Evolutionary conservation across 306 rosid genomes (phyloP), one percentile per base, ranked within the genome.

Genomic region (Cucurbita pepo): DNA sequence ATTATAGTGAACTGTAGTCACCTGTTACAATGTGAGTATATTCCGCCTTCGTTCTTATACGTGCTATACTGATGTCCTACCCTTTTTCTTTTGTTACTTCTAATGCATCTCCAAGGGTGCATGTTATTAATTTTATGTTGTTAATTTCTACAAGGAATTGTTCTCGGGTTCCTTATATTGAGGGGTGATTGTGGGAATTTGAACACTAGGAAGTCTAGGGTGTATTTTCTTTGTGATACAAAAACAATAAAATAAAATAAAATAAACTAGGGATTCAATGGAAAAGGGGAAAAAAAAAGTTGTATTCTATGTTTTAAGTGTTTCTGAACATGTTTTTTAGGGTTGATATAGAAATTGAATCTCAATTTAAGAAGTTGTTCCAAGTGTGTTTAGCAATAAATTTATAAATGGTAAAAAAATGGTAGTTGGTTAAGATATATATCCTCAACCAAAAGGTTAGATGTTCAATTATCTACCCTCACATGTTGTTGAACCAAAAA

Each of bases 1-100:
- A 94, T 81, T 94, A 94, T 77, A 94, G 99, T 50, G 99, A 94
- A 76, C 92, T 94, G 80, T 94, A 90, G 86, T 81, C 81, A 34
- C 44, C n/a, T 75, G 77, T 64, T 66, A 72, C 75, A 71, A 74
- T 54, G 96, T 85, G 80, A 89, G 97, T 82, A 72, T 75, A 78
- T 60, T 71, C 69, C 65, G 74, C 64, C 69, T 60, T 73, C 53
- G 34, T 45, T 57, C 44, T 43, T 73, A 13, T 41, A 22, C 6
- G 5, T 57, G 56, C 2, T 2, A 38, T 40, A 10, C 22, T 56
- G 19, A 10, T 11, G 67, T 43, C 6, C 75, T 72, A 72, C 30
- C 30, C n/a, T n/a, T 47, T 19, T 40, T 62, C 10, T 40, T 38
- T 69, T 48, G 56, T 36, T 34, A 44, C 45, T 50, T 69, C 25